Conservation (phyloP, 1,284 basidiomycete species). For the Ceratobasidium sp. region DNA sequence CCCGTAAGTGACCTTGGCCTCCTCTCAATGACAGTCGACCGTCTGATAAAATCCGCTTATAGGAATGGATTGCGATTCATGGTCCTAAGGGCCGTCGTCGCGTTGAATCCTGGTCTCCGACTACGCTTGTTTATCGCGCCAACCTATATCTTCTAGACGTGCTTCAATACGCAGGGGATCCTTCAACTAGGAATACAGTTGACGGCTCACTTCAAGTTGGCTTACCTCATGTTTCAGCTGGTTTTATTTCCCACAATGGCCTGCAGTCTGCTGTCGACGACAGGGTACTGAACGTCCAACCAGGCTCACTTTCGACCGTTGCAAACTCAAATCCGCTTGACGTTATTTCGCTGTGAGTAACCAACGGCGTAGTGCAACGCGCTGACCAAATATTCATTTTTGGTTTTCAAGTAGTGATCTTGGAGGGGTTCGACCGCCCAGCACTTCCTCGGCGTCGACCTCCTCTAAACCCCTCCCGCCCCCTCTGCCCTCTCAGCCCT, state of each 20-base stretch:
- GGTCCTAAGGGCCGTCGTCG: slow-evolving; percentile 1
- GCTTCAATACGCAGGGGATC: not conserved
- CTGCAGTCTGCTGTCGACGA: slow-evolving; percentile 14
- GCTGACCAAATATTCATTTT: not conserved
- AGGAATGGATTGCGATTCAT: slow-evolving; percentile 25
- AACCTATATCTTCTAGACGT: slow-evolving; percentile 24
- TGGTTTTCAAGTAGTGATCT: not conserved
- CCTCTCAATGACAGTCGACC: not conserved
- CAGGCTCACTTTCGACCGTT: not conserved
- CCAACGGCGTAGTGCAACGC: not conserved
- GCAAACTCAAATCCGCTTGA: not conserved
- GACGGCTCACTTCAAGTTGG: not conserved
- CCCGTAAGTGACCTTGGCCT: not conserved
- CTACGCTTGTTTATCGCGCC: slow-evolving; percentile 10
- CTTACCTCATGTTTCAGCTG: slow-evolving; percentile 3
- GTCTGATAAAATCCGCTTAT: not conserved
- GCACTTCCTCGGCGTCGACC: not conserved
- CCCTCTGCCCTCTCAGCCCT: not conserved
- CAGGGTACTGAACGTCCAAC: not conserved
- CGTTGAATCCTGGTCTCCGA: slow-evolving; percentile 13
- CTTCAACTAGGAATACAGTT: not conserved
- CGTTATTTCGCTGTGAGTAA: not conserved
- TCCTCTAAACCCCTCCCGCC: not conserved
- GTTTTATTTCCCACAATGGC: not conserved
- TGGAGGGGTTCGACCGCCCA: not conserved